These are phyloP conservation scores for Diaporthe sp. DNA, from an alignment of 2,329 filamentous ascomycete genomes.

Conservation along the genomic window DNA sequence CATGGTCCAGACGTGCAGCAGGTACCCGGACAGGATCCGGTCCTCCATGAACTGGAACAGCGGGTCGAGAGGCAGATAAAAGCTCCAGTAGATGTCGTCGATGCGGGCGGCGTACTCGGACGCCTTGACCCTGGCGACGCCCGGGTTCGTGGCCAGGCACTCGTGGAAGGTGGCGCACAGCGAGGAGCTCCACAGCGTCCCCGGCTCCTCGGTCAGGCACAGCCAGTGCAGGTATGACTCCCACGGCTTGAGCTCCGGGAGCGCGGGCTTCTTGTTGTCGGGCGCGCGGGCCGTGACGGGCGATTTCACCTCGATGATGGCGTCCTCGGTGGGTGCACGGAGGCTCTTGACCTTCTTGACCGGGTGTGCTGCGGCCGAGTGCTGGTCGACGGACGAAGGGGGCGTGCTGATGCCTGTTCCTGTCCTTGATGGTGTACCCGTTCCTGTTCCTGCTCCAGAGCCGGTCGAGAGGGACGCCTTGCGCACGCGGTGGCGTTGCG, in stretches of 20 bases:
- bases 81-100: constrained; percentile 36
- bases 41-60: constrained; percentile 32
- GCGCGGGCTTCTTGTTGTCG: not conserved
- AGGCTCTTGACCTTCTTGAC: constrained; percentile 1
- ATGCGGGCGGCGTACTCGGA: constrained; percentile 32
- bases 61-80: constrained; percentile 33
- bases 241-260: constrained; percentile 31
- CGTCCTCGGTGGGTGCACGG: constrained; percentile 7
- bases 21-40: constrained; percentile 32
- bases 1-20: constrained; percentile 35
- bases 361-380: not conserved
- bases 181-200: constrained; percentile 32
- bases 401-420: constrained; percentile 19
- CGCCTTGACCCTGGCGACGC: not conserved
- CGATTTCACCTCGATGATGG: constrained; percentile 26
- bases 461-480: constrained; percentile 31
- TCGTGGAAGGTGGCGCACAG: constrained; percentile 32
- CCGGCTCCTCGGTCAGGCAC: constrained; percentile 30
- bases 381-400: not conserved
- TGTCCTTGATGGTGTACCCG: not conserved
- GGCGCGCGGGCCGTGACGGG: not conserved
- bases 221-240: constrained; percentile 35
- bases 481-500: constrained; percentile 29
- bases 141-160: constrained; percentile 9
- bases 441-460: not conserved